Percentiles rank a stretch among this genome's conserved stretches.
Evolutionary conservation across 2,329 filamentous ascomycete species (phyloP).

Genomic region (Alternaria consortialis): DNA sequence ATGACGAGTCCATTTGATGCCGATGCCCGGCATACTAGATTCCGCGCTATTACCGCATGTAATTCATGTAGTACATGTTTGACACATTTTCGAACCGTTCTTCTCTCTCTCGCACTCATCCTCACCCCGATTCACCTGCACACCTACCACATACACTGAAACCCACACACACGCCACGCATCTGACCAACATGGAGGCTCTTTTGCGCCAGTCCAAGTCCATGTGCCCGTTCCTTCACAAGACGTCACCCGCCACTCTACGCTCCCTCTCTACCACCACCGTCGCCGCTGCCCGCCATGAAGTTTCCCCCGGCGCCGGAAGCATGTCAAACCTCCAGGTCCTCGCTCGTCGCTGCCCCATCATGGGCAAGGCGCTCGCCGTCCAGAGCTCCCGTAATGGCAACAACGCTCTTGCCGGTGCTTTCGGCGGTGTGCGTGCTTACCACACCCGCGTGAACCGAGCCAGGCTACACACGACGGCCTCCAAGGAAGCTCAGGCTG

Average conservation of each 20-base stretch:
- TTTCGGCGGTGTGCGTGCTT: constrained; percentile 60
- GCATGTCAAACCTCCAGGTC: constrained; percentile 96
- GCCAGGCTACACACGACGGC: constrained; percentile 84
- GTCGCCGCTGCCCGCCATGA: constrained; percentile 68
- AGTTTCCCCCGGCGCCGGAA: constrained; percentile 81
- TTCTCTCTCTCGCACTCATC: constrained; percentile 6
- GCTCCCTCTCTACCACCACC: constrained; percentile 83
- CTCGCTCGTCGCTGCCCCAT: constrained; percentile 94
- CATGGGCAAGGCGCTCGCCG: constrained; percentile 96
- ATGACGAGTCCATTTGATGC: constrained; percentile 33
- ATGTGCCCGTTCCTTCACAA: constrained; percentile 98
- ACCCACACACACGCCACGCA: constrained; percentile 8
- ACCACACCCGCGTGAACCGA: constrained; percentile 64
- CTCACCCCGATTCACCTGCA: constrained; percentile 3
- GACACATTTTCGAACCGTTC: constrained; percentile 21
- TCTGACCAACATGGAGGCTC: constrained; percentile 77
- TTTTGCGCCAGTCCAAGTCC: constrained; percentile 92
- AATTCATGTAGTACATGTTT: constrained; percentile 14
- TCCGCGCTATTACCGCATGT: constrained; percentile 30
- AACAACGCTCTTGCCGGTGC: constrained; percentile 58
- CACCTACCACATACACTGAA: background rate
- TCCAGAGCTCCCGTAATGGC: constrained; percentile 70
- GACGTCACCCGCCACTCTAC: constrained; percentile 89
- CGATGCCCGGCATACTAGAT: constrained; percentile 30
- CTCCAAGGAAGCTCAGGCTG: constrained; percentile 77